Percentiles rank a stretch among this genome's conserved stretches.
Conservation (phyloP, 257 asterid genomes). For the Osmanthus fragrans region DNA sequence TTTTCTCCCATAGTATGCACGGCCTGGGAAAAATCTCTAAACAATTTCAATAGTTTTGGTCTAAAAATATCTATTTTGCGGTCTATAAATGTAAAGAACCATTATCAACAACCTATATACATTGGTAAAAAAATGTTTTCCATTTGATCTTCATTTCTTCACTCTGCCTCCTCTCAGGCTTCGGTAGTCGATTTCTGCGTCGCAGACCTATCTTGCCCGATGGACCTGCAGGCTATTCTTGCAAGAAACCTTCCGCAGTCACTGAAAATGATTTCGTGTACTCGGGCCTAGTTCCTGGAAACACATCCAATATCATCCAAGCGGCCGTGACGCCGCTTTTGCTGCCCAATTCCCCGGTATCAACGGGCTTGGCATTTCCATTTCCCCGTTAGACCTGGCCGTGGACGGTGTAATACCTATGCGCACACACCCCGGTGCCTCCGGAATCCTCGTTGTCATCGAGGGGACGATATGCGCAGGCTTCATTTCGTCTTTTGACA, state of each 20-base stretch:
- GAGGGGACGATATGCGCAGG: slow-evolving; percentile 67
- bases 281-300: slow-evolving; percentile 58
- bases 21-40: slow-evolving; percentile 11
- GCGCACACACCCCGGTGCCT: slow-evolving; percentile 77
- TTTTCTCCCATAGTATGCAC: slow-evolving; percentile 18
- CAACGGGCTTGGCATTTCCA: slow-evolving; percentile 69
- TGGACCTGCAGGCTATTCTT: slow-evolving; percentile 71
- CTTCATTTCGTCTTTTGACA: slow-evolving; percentile 59
- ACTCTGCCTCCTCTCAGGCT: slow-evolving; percentile 34
- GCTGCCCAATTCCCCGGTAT: slow-evolving; percentile 57
- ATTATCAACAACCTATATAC: slow-evolving; percentile 19
- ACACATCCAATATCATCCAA: slow-evolving; percentile 67
- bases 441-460: slow-evolving; percentile 60
- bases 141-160: slow-evolving; percentile 19
- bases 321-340: slow-evolving; percentile 75
- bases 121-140: slow-evolving; percentile 26
- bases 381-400: slow-evolving; percentile 66
- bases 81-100: slow-evolving; percentile 30
- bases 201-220: slow-evolving; percentile 56
- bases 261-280: slow-evolving; percentile 54
- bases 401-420: slow-evolving; percentile 73
- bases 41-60: background rate
- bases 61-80: slow-evolving; percentile 7
- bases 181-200: slow-evolving; percentile 77
- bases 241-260: slow-evolving; percentile 60